Conservation (phyloP, 2,329 filamentous ascomycete species). For the Sporothrix inflata region DNA sequence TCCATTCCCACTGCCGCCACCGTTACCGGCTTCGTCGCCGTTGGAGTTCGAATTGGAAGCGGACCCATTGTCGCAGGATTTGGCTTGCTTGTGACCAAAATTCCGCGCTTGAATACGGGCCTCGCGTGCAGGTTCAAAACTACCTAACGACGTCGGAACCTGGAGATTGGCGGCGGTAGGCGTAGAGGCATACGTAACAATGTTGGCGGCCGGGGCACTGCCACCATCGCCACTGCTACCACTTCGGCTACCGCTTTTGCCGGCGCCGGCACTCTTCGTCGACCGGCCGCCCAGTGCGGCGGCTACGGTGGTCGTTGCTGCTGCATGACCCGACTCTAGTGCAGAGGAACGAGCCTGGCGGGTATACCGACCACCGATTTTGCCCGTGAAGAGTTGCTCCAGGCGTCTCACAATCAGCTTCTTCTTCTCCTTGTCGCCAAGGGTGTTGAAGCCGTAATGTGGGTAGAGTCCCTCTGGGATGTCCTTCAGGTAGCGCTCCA, state of each 20-base stretch:
- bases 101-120: slow-evolving; percentile 50
- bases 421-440: slow-evolving; percentile 76
- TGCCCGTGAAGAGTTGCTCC: slow-evolving; percentile 82
- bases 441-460: slow-evolving; percentile 50
- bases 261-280: neutral
- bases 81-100: slow-evolving; percentile 44
- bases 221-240: neutral
- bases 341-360: slow-evolving; percentile 34
- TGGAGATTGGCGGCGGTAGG: neutral
- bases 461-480: slow-evolving; percentile 72
- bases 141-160: neutral
- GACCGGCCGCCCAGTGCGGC: neutral
- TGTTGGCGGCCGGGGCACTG: neutral
- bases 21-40: slow-evolving; percentile 44
- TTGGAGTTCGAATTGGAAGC: slow-evolving; percentile 53
- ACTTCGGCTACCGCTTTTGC: neutral
- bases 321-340: neutral
- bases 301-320: neutral
- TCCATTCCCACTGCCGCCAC: slow-evolving; percentile 36
- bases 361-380: slow-evolving; percentile 51
- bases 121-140: slow-evolving; percentile 44
- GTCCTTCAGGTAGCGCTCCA: slow-evolving; percentile 71
- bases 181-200: neutral
- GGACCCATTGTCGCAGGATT: slow-evolving; percentile 50
- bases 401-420: slow-evolving; percentile 75